Evolutionary conservation across 345 rosid species (phyloP), one percentile per base, ranked within the genome.

Genomic region (Kandelia obovata): DNA sequence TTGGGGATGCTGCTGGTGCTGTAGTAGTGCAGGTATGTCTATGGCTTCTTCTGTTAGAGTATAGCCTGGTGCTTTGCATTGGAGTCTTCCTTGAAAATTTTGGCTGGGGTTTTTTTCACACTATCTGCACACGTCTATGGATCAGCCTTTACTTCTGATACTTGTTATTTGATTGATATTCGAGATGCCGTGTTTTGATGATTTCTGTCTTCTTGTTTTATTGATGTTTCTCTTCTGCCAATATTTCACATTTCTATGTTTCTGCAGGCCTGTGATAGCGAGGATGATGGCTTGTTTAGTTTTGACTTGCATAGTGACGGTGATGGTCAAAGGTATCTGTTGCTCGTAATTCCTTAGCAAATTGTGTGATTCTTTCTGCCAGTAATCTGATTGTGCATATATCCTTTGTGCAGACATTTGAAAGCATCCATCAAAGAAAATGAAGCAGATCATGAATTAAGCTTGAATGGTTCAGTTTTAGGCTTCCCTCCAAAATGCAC

Each of bases 1-100:
- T 95, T 55, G 99, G 99, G 21, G 99, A 92, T 53, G 99, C 94
- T 47, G 99, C 96, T 10, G 99, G 97, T 61, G 99, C 99, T 37
- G 96, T 95, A 28, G 71, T 95, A n/a, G 79, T 95, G 67, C 97
- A 95, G 96, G 99, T 90, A 81, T 53, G 58, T 13, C 2, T 70
- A 4, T 10, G 62, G 53, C 61, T 19, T 68, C 10, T 37, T 7
- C 28, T 69, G 31, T 34, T 43, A 15, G 2, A 27, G 16, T 65
- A 19, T 51, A 17, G 20, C 5, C 8, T 26, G 1, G 19, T 7
- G 6, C 21, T 4, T 47, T 58, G 52, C 15, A 51, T 17, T 11
- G n/a, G 5, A 25, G 26, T 56, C 30, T 25, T 56, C 13, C 59
- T 56, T 8, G 49, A 11, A 43, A 43, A 43, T 15, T 15, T 11